These are phyloP conservation scores for Kodamaea ohmeri DNA, from an alignment of 1,139 yeast genomes.

Conservation along the genomic window DNA sequence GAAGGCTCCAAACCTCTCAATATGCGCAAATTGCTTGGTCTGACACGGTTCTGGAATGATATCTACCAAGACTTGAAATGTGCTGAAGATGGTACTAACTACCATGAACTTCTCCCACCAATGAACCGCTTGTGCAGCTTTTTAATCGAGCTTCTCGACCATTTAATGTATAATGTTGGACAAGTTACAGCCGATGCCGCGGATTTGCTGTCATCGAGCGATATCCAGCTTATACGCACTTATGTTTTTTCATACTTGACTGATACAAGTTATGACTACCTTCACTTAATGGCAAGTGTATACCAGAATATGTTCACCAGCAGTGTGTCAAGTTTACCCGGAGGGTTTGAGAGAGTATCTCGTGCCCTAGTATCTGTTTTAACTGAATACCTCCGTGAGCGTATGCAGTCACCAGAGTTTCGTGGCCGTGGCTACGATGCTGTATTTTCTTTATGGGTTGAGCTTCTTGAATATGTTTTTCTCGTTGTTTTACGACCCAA, in stretches of 20 bases:
- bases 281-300: constrained; percentile 23
- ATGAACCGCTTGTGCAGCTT: constrained; percentile 23
- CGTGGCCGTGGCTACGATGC: constrained; percentile 11
- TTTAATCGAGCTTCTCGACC: constrained; percentile 31
- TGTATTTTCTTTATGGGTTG: constrained; percentile 20
- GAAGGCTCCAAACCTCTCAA: constrained; percentile 1
- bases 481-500: constrained; percentile 10
- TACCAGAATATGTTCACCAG: constrained; percentile 19
- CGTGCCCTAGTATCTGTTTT: not conserved
- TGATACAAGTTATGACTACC: constrained; percentile 26
- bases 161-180: constrained; percentile 25
- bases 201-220: constrained; percentile 17
- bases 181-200: constrained; percentile 18
- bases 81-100: constrained; percentile 20
- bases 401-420: not conserved
- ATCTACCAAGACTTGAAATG: constrained; percentile 34
- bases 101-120: constrained; percentile 32
- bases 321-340: not conserved
- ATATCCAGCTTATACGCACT: constrained; percentile 19
- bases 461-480: constrained; percentile 19
- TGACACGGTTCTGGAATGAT: constrained; percentile 33
- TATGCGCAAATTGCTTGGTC: constrained; percentile 18
- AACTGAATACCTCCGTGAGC: not conserved
- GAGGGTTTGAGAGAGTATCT: not conserved
- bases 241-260: constrained; percentile 26